Evolutionary conservation across 2,329 filamentous ascomycete species (phyloP).

Genomic region (Aspergillus phoenicis): DNA sequence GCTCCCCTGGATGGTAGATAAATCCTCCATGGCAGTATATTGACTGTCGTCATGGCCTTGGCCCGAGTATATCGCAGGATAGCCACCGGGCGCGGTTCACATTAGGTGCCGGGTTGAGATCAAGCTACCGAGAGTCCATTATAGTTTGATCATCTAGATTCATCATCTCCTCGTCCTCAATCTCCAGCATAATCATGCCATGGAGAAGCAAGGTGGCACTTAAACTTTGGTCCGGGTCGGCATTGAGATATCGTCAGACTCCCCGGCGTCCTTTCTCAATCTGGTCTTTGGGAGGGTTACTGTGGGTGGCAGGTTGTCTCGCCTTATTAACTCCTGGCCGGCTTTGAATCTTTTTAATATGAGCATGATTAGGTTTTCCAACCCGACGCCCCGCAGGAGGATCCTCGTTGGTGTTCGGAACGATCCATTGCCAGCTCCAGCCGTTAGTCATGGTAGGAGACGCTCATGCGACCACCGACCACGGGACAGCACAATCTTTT

Average conservation of each 20-base stretch:
- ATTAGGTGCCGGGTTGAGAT: not conserved
- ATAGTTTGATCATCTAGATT: not conserved
- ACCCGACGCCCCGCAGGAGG: slow-evolving; percentile 13
- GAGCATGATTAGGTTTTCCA: slow-evolving; percentile 7
- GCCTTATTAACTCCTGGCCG: slow-evolving; percentile 2
- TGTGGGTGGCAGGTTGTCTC: not conserved
- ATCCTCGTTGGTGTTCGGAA: slow-evolving; percentile 15
- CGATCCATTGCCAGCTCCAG: slow-evolving; percentile 8
- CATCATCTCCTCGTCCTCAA: not conserved
- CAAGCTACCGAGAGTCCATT: not conserved
- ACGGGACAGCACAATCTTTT: slow-evolving; percentile 17
- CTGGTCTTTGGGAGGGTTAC: not conserved
- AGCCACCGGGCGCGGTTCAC: not conserved
- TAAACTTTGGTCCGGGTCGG: slow-evolving; percentile 7
- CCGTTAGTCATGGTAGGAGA: slow-evolving; percentile 8
- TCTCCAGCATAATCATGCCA: slow-evolving; percentile 1
- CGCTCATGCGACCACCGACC: slow-evolving; percentile 2
- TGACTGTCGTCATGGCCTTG: not conserved
- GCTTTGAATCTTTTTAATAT: not conserved
- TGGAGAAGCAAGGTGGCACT: not conserved
- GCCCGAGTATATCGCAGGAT: not conserved
- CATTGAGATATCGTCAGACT: slow-evolving; percentile 7
- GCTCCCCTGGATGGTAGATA: too few relatives aligned
- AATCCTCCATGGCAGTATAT: not conserved
- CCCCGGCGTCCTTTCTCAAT: not conserved